These are phyloP conservation scores for Clarkia xantiana DNA, from an alignment of 345 rosid genomes.

Conservation along the genomic window DNA sequence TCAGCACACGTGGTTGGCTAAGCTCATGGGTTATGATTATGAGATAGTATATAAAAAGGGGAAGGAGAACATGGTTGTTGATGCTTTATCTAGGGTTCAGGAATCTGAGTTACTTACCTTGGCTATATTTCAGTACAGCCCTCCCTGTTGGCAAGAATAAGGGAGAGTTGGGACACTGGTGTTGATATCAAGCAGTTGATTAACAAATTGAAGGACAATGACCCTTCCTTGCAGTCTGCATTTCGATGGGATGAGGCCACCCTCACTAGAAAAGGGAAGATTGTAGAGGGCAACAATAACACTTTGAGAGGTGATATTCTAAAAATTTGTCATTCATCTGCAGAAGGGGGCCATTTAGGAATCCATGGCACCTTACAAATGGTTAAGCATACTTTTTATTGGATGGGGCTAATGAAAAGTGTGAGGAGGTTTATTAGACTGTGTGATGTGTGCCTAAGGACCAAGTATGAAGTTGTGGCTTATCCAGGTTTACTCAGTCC, in stretches of 20 bases:
- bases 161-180: too few relatives aligned
- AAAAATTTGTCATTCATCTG: not conserved
- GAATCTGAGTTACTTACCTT: not conserved
- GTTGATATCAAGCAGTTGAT: too few relatives aligned
- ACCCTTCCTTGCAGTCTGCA: too few relatives aligned
- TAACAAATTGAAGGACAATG: too few relatives aligned
- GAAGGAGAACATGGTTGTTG: not conserved
- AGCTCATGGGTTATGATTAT: not conserved
- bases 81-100: not conserved
- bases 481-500: conserved; percentile 1
- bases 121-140: too few relatives aligned
- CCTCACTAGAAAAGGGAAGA: too few relatives aligned
- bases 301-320: not conserved
- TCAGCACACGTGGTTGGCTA: not conserved
- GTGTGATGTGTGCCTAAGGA: not conserved
- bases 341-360: not conserved
- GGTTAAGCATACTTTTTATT: not conserved
- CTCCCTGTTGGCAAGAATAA: too few relatives aligned
- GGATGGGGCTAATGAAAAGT: too few relatives aligned
- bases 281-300: too few relatives aligned
- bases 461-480: not conserved
- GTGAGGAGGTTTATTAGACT: not conserved
- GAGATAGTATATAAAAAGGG: not conserved
- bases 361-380: not conserved
- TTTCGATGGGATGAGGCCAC: too few relatives aligned